Conservation (phyloP, 768 basidiomycete genomes). For the Flagelloscypha sp. region DNA sequence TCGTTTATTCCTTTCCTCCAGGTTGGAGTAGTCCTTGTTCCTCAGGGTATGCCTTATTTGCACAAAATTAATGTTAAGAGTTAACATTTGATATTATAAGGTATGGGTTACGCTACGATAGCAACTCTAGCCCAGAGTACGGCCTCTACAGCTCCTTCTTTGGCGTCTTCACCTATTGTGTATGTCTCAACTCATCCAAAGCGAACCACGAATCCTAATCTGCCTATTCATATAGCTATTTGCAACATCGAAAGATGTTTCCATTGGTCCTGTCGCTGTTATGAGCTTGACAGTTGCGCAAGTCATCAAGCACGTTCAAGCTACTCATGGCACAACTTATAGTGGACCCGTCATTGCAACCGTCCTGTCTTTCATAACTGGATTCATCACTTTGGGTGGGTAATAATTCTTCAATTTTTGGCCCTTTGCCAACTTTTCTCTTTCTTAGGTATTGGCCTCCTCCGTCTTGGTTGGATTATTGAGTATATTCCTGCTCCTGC, state of each 20-base stretch:
- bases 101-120: no score
- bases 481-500: slow-evolving; percentile 89
- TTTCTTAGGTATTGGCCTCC: slow-evolving; percentile 81
- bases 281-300: slow-evolving; percentile 88
- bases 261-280: slow-evolving; percentile 98
- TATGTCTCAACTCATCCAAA: slow-evolving; percentile 25
- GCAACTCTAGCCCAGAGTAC: slow-evolving; percentile 83
- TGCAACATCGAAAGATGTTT: slow-evolving; percentile 96
- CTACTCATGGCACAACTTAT: slow-evolving; percentile 49
- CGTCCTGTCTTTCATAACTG: slow-evolving; percentile 75
- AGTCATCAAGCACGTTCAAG: slow-evolving; percentile 62
- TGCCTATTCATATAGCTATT: slow-evolving; percentile 61
- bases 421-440: no score
- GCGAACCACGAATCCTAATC: slow-evolving; percentile 1
- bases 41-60: slow-evolving; percentile 90
- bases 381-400: slow-evolving; percentile 88
- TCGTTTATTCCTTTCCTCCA: no score
- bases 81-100: no score
- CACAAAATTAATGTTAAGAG: no score
- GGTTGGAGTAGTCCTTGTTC: slow-evolving; percentile 94
- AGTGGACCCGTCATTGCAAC: slow-evolving; percentile 71
- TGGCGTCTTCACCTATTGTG: slow-evolving; percentile 78
- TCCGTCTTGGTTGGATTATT: slow-evolving; percentile 89
- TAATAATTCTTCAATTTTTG: no score
- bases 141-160: slow-evolving; percentile 93